Conservation (phyloP, 495 filamentous ascomycete species). For the Talaromyces wortmannii region DNA sequence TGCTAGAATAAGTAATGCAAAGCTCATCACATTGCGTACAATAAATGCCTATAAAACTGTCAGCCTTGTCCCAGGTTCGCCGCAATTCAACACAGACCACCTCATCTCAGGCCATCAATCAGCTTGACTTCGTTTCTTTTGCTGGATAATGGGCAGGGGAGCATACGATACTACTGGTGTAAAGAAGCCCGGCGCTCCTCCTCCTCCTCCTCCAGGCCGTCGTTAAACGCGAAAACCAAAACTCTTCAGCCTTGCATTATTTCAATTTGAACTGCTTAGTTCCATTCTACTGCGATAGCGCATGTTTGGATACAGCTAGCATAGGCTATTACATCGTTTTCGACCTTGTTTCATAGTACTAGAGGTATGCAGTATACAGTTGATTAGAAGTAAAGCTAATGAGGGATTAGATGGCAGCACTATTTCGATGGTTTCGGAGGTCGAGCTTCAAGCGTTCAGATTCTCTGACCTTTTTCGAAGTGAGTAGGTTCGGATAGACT, state of each 20-base stretch:
- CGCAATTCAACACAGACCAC: background rate
- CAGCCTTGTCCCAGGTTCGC: background rate
- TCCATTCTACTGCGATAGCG: background rate
- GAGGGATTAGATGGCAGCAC: background rate
- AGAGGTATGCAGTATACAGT: background rate
- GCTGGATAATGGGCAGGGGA: conserved; percentile 42
- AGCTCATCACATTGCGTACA: background rate
- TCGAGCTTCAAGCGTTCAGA: background rate
- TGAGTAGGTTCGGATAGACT: background rate
- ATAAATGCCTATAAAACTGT: background rate
- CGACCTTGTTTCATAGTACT: background rate
- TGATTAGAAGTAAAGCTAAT: conserved; percentile 1
- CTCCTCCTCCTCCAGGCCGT: conserved; percentile 16
- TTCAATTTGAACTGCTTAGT: background rate
- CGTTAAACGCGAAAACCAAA: background rate
- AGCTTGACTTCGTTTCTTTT: background rate
- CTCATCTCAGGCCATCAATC: background rate
- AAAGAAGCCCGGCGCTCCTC: conserved; percentile 48
- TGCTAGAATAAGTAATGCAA: background rate
- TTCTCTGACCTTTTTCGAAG: background rate
- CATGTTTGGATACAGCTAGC: background rate
- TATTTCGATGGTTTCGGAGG: background rate
- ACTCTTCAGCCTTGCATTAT: background rate
- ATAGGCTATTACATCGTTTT: background rate
- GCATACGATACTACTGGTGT: conserved; percentile 54